These are phyloP conservation scores for Yarrowia hollandica DNA, from an alignment of 805 yeast genomes.

Conservation along the genomic window DNA sequence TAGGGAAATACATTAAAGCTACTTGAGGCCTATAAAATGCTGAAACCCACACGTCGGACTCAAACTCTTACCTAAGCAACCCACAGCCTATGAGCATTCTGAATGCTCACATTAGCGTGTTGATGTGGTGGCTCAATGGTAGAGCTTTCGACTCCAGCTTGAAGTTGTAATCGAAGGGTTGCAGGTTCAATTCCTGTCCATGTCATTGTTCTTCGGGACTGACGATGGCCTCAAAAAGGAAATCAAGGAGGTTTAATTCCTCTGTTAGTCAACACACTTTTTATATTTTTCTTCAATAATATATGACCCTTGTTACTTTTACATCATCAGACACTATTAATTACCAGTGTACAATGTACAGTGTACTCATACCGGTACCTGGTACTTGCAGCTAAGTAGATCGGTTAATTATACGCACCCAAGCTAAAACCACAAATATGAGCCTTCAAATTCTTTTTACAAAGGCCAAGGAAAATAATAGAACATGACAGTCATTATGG, in stretches of 20 bases:
- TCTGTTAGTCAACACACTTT: slow-evolving; percentile 26
- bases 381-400: no score
- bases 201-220: slow-evolving; percentile 27
- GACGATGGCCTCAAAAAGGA: slow-evolving; percentile 27
- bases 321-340: no score
- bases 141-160: slow-evolving; percentile 69
- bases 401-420: no score
- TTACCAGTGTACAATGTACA: no score
- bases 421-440: no score
- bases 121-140: slow-evolving; percentile 63
- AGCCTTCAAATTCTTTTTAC: background rate
- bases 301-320: no score
- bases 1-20: no score
- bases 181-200: slow-evolving; percentile 86
- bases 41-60: no score
- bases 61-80: no score
- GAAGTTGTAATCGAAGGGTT: slow-evolving; percentile 66
- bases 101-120: background rate
- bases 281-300: background rate
- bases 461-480: background rate
- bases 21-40: no score
- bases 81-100: no score
- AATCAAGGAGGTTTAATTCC: slow-evolving; percentile 25
- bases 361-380: no score
- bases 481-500: slow-evolving; percentile 10